phyloP scores from a whole-genome alignment of 495 filamentous ascomycete species.

The Annulohypoxylon bovei region DNA sequence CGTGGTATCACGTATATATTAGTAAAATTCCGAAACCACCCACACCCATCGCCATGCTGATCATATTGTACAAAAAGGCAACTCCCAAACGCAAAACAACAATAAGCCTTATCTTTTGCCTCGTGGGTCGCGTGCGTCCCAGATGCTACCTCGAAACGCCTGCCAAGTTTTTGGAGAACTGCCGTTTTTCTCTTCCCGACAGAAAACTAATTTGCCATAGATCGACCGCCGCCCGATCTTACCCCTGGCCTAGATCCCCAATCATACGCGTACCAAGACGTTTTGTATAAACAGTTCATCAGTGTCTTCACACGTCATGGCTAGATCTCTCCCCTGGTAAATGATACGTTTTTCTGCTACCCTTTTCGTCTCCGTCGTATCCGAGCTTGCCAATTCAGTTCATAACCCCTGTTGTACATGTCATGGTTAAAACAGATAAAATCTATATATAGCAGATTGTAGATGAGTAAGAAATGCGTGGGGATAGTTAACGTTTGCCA shows the following conservation, averaged over 20 bases:
- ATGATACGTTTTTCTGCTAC: slow-evolving; percentile 9
- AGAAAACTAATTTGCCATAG: slow-evolving; percentile 15
- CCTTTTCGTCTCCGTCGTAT: slow-evolving; percentile 26
- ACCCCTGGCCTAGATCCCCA: slow-evolving; percentile 28
- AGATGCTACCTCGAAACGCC: slow-evolving; percentile 43
- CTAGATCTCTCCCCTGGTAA: not conserved
- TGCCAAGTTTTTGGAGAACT: slow-evolving; percentile 33
- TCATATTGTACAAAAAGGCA: slow-evolving; percentile 43
- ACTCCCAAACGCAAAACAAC: slow-evolving; percentile 12
- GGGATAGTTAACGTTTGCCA: slow-evolving; percentile 10
- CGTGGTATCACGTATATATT: slow-evolving; percentile 43
- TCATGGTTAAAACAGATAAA: slow-evolving; percentile 32
- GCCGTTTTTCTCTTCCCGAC: slow-evolving; percentile 23
- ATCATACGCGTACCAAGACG: slow-evolving; percentile 16
- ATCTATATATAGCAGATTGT: slow-evolving; percentile 33
- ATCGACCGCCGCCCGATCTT: slow-evolving; percentile 18
- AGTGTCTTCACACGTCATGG: slow-evolving; percentile 5
- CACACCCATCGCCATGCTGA: slow-evolving; percentile 37
- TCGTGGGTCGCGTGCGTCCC: slow-evolving; percentile 32
- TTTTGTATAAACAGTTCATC: slow-evolving; percentile 31
- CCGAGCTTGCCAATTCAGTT: slow-evolving; percentile 16
- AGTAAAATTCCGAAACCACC: slow-evolving; percentile 21
- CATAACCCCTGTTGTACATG: slow-evolving; percentile 36
- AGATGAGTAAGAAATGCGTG: slow-evolving; percentile 16
- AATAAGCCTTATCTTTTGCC: slow-evolving; percentile 40